These are phyloP conservation scores for Pythium angustatum DNA, from an alignment of 352 stramenopile genomes.

Conservation along the genomic window DNA sequence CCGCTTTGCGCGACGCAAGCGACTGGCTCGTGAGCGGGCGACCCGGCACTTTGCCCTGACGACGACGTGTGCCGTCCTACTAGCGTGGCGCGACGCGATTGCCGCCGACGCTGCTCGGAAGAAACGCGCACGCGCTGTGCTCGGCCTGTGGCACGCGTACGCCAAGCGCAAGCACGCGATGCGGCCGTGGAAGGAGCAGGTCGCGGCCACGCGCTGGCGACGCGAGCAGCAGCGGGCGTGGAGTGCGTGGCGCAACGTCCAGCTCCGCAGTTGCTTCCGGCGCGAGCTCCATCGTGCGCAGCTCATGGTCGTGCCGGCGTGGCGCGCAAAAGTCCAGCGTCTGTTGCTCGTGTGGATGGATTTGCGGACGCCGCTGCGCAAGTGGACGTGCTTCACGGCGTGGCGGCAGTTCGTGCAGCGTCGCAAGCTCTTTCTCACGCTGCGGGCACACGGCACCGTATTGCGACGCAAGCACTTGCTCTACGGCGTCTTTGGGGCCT, in stretches of 20 bases:
- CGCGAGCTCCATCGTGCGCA: conserved; percentile 50
- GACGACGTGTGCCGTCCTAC: conserved; percentile 28
- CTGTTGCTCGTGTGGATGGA: conserved; percentile 58
- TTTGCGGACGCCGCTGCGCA: conserved; percentile 25
- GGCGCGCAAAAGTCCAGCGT: conserved; percentile 49
- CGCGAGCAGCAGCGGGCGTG: conserved; percentile 37
- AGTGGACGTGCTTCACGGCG: conserved; percentile 45
- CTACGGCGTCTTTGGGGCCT: conserved; percentile 51
- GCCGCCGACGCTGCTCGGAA: conserved; percentile 44
- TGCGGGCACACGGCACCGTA: conserved; percentile 43
- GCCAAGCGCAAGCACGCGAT: conserved; percentile 37
- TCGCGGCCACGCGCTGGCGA: conserved; percentile 20
- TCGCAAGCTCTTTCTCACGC: conserved; percentile 50
- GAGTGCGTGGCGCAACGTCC: conserved; percentile 50
- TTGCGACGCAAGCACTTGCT: conserved; percentile 45
- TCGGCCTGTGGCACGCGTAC: conserved; percentile 38
- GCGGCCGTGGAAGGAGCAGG: conserved; percentile 38
- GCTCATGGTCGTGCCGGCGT: conserved; percentile 45
- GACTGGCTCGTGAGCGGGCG: conserved; percentile 25
- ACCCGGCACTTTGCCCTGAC: conserved; percentile 21
- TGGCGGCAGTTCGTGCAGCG: conserved; percentile 52
- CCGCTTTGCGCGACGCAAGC: conserved; percentile 19
- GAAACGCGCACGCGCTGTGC: conserved; percentile 37
- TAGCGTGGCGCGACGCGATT: conserved; percentile 52
- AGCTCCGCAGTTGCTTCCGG: conserved; percentile 58